Conservation (phyloP, 176 grass and related monocot genomes). For the Carex myosuroides region DNA sequence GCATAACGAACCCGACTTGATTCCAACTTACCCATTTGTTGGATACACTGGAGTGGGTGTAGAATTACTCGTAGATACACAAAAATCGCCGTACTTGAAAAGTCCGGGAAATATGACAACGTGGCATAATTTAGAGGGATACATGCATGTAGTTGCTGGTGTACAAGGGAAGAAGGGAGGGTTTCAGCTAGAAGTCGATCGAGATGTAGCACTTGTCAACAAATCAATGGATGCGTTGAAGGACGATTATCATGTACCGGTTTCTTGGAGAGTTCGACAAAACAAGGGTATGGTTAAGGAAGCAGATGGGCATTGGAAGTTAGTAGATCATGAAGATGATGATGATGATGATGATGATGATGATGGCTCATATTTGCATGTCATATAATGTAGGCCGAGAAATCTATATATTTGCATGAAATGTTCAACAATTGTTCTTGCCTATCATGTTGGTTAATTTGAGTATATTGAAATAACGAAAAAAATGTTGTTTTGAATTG, state of each 20-base stretch:
- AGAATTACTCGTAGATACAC: slow-evolving; percentile 64
- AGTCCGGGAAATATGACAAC: slow-evolving; percentile 16
- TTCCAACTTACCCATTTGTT: slow-evolving; percentile 45
- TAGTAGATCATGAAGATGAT: slow-evolving; percentile 72
- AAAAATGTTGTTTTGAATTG: no score
- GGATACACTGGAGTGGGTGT: slow-evolving; percentile 60
- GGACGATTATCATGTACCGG: slow-evolving; percentile 60
- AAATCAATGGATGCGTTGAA: slow-evolving; percentile 53
- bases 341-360: not conserved
- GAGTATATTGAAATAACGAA: no score
- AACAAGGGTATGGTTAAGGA: slow-evolving; percentile 75
- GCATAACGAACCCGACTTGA: slow-evolving; percentile 50
- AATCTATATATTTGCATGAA: no score
- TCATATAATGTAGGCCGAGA: not conserved
- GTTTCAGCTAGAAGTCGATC: slow-evolving; percentile 49
- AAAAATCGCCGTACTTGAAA: slow-evolving; percentile 58
- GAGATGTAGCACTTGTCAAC: slow-evolving; percentile 75
- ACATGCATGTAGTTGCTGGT: slow-evolving; percentile 74
- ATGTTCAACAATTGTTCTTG: no score
- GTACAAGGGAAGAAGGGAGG: slow-evolving; percentile 33
- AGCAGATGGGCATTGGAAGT: slow-evolving; percentile 38
- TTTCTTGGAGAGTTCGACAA: slow-evolving; percentile 47
- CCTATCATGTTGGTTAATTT: no score
- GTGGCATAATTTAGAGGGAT: slow-evolving; percentile 79
- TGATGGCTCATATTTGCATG: not conserved